Evolutionary conservation across 352 stramenopile genomes (phyloP), one percentile per base, ranked within the genome.

Genomic region (Globisporangium megalacanthum): DNA sequence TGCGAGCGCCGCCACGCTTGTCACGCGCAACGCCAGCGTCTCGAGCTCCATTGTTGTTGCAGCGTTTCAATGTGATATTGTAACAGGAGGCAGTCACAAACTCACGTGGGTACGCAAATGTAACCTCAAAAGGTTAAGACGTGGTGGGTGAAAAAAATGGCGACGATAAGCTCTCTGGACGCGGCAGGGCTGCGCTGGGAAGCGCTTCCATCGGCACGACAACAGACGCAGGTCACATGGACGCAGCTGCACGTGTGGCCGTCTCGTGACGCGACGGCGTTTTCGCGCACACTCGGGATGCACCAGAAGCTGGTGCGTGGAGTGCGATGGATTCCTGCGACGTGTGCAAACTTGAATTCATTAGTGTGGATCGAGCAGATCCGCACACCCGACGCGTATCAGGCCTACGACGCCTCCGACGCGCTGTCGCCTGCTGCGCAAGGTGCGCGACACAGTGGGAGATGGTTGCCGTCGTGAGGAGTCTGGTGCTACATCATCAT

Each of bases 341-440:
- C 19, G 14, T n/a, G 17, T 47, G 15, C 15, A 20, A 17, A 10
- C 8, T 14, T 25, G 19, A 7, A 31, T 14, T 20, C 44, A 31
- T 39, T 39, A 39, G 35, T 2, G 6, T 39, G 35, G 6, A 39
- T 39, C 7, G 35, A 39, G 35, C 51, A 90, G 81, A 91, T 91
- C 14, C 57, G 72, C 39, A 68, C 69, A 0, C 81, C 81, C 4
- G 70, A 73, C 44, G 61, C 59, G 48, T 92, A 88, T 55, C 56
- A 85, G 29, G 81, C 35, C 35, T 39, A 39, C 81, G 52, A 92
- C 77, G 45, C 35, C 35, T 58, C 88, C 44, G 69, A 92, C 49
- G 89, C 81, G 0, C 83, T 83, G 75, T 79, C 81, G 15, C 73
- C 75, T 37, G 36, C 54, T 5, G 46, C 72, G 20, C 81, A 89